A percentile compares a stretch with the other conserved stretches of the same genome.
These are phyloP conservation scores for Plantago elongata DNA, from an alignment of 257 asterid genomes.

Conservation along the genomic window DNA sequence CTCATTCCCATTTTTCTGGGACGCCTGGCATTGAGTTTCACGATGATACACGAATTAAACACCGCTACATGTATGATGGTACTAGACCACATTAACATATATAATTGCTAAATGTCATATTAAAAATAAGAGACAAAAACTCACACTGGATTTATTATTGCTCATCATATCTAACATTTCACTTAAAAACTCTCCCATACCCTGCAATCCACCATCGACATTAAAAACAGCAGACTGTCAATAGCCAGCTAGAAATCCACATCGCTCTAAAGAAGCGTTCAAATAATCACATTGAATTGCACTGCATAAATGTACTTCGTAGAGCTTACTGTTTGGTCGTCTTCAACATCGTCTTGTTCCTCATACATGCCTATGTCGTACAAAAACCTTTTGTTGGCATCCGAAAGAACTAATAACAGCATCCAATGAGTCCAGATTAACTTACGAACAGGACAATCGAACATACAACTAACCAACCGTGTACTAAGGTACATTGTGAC, in stretches of 20 bases:
- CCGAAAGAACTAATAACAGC: constrained; percentile 63
- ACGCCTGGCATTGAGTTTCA: constrained; percentile 28
- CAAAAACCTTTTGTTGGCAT: constrained; percentile 63
- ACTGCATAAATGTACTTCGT: neutral
- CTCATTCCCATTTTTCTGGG: constrained; percentile 55
- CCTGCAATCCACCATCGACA: constrained; percentile 40
- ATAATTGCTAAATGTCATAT: neutral
- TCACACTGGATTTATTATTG: constrained; percentile 52
- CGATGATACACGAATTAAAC: constrained; percentile 21
- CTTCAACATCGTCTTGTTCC: constrained; percentile 40
- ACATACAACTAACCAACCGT: too few species aligned
- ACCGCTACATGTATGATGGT: neutral
- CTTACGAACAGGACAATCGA: neutral
- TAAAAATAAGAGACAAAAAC: constrained; percentile 30
- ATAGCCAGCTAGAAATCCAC: neutral
- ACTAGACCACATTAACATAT: neutral
- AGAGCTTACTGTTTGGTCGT: constrained; percentile 54
- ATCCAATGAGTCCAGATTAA: constrained; percentile 23
- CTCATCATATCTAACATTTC: constrained; percentile 86
- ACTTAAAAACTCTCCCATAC: constrained; percentile 81
- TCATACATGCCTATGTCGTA: constrained; percentile 89
- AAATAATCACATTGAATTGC: neutral
- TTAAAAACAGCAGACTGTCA: neutral
- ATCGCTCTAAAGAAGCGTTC: neutral
- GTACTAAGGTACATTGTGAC: too few species aligned